Evolutionary conservation across 2,329 filamentous ascomycete species (phyloP), one percentile per base, ranked within the genome.

Genomic region (Coniella lustricola): DNA sequence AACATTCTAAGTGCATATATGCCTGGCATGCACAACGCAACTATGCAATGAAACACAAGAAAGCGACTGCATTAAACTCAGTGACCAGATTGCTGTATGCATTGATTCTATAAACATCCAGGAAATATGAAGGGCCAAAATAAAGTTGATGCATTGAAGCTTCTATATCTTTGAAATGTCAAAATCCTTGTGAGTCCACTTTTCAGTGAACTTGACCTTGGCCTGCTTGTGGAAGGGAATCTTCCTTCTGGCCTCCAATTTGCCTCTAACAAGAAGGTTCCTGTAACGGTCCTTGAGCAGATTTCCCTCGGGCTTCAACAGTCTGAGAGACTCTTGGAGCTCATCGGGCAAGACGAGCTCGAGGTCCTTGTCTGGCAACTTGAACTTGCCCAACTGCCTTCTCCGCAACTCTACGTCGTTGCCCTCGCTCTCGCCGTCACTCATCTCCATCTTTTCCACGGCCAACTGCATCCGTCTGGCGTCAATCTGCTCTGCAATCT

Each of bases 151-250:
- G 25, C 22, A 44, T 37, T 43, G 34, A 18, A 47, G 22, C 18
- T 40, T 39, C 40, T 52, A 52, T 13, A 51, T 29, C 40, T 46
- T 50, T 13, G 38, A 29, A 16, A 87, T 67, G 58, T 74, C 76
- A 68, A 95, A 98, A 65, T 98, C 93, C 76, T 98, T 98, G 73
- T 95, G 87, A 38, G 84, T 82, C 93, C 93, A 98, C 71, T 97
- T 98, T 78, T 97, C 93, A 7, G 89, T 95, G 44, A 82, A 68
- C 66, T 87, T 88, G 57, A 74, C 82, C 75, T 83, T 90, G 55
- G 81, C 79, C 73, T 93, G 87, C 76, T 87, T 95, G 60, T 77
- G 78, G 70, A 93, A 91, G 7, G 84, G 79, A 50, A 91, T 79
- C 45, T 84, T 83, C 63, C 84, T 84, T 58, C 93, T 78, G 43